Evolutionary conservation across 495 filamentous ascomycete genomes (phyloP).

Genomic region (Cenococcum geophilum): DNA sequence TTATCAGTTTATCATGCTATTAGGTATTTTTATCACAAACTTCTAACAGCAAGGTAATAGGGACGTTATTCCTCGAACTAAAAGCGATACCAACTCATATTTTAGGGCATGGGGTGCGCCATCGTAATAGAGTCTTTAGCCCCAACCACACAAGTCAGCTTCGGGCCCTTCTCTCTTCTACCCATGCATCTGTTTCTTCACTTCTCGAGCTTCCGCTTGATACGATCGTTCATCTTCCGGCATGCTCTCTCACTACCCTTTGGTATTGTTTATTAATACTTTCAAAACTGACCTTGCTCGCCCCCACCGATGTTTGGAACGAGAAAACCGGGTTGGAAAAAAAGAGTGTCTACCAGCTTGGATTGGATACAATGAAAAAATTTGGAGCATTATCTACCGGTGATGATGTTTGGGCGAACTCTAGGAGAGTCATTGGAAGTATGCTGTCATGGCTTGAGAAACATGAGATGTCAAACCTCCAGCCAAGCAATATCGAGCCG

Average conservation of each 20-base stretch:
- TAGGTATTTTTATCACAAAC: not conserved
- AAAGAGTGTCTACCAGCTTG: not conserved
- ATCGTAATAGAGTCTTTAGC: not conserved
- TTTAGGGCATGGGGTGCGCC: not conserved
- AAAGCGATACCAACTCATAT: conserved; percentile 1
- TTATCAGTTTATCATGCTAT: too few species aligned
- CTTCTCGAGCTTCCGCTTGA: not conserved
- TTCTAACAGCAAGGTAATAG: not conserved
- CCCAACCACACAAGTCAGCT: not conserved
- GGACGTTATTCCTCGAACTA: not conserved
- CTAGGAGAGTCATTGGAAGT: not conserved
- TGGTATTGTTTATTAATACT: not conserved
- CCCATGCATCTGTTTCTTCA: not conserved
- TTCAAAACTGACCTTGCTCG: not conserved
- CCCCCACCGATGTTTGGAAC: not conserved
- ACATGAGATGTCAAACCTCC: not conserved
- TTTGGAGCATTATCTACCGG: not conserved
- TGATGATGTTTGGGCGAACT: not conserved
- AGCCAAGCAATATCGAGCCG: too few species aligned
- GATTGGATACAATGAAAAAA: not conserved
- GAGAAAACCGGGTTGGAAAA: not conserved
- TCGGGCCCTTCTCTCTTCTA: not conserved
- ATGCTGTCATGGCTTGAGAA: not conserved
- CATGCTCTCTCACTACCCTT: not conserved
- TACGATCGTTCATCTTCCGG: not conserved